phyloP scores from a whole-genome alignment of 345 rosid genomes.

The Rubroshorea leprosula region DNA sequence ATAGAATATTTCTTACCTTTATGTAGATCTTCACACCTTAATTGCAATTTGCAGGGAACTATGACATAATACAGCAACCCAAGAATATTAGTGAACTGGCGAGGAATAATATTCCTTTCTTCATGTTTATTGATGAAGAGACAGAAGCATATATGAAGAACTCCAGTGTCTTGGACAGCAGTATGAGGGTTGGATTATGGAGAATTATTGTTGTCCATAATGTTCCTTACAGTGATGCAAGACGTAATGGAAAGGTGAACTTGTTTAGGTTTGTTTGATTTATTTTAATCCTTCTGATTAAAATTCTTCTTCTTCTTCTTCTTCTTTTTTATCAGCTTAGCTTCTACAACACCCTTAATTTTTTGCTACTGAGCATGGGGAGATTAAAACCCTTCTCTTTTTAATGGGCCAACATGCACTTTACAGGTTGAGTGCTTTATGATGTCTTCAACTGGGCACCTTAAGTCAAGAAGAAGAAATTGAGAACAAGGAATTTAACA shows the following conservation, averaged over 20 bases:
- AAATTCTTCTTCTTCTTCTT: neutral
- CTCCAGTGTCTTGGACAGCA: slow-evolving; percentile 41
- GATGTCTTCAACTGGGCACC: too few relatives aligned
- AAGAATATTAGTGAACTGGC: slow-evolving; percentile 58
- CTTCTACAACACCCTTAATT: too few relatives aligned
- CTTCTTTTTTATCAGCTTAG: too few relatives aligned
- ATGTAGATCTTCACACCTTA: slow-evolving; percentile 13
- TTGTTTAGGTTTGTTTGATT: slow-evolving; percentile 13
- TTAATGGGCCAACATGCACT: too few relatives aligned
- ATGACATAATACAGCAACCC: slow-evolving; percentile 78
- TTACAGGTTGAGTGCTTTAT: neutral
- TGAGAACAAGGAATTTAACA: too few relatives aligned
- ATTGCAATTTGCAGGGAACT: slow-evolving; percentile 47
- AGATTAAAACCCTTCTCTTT: too few relatives aligned
- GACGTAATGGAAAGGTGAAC: slow-evolving; percentile 83
- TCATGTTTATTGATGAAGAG: slow-evolving; percentile 86
- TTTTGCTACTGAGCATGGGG: too few relatives aligned
- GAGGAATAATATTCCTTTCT: slow-evolving; percentile 57
- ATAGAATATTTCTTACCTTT: slow-evolving; percentile 7
- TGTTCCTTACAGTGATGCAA: slow-evolving; percentile 70
- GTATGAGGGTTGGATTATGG: slow-evolving; percentile 73
- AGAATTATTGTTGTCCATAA: slow-evolving; percentile 65
- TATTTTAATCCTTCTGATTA: neutral
- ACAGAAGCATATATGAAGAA: slow-evolving; percentile 70
- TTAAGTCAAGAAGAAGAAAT: too few relatives aligned